These are phyloP conservation scores for Microcyclospora tardicrescens DNA, from an alignment of 2,329 filamentous ascomycete species.

Conservation along the genomic window DNA sequence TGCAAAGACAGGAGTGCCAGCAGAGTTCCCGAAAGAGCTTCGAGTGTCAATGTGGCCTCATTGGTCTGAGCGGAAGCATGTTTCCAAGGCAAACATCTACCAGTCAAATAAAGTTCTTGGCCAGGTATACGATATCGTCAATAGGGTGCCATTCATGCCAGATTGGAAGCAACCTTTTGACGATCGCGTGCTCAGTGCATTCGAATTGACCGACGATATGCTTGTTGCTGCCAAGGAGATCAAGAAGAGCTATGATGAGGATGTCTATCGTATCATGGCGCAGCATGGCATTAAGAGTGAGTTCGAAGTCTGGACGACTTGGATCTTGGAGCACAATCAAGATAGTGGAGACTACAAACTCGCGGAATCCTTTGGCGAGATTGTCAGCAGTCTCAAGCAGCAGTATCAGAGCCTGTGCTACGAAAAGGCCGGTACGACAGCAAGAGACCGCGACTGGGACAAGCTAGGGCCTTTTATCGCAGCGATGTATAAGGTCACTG, in stretches of 20 bases:
- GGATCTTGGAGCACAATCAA: constrained; percentile 62
- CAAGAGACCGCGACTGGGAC: constrained; percentile 32
- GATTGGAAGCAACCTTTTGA: constrained; percentile 66
- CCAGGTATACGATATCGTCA: constrained; percentile 66
- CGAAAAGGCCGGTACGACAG: constrained; percentile 42
- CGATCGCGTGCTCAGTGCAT: constrained; percentile 53
- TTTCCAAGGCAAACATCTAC: constrained; percentile 41
- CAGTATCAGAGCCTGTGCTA: constrained; percentile 56
- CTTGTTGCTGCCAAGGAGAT: constrained; percentile 49
- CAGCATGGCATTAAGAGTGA: constrained; percentile 76
- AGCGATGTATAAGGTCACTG: constrained; percentile 79
- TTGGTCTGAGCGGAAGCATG: constrained; percentile 57
- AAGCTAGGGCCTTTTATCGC: constrained; percentile 60
- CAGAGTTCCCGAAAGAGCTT: constrained; percentile 50
- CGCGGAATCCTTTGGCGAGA: constrained; percentile 65
- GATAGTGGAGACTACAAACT: constrained; percentile 71
- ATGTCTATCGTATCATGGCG: constrained; percentile 66
- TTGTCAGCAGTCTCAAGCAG: constrained; percentile 53
- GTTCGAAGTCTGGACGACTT: constrained; percentile 84
- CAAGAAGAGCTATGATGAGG: constrained; percentile 66
- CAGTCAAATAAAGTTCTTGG: constrained; percentile 61
- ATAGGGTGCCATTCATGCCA: constrained; percentile 55
- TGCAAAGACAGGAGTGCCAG: constrained; percentile 74
- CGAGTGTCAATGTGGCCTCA: constrained; percentile 61
- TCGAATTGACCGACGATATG: constrained; percentile 40